Conservation (phyloP, 805 yeast species). For the Myxozyma kluyveri region DNA sequence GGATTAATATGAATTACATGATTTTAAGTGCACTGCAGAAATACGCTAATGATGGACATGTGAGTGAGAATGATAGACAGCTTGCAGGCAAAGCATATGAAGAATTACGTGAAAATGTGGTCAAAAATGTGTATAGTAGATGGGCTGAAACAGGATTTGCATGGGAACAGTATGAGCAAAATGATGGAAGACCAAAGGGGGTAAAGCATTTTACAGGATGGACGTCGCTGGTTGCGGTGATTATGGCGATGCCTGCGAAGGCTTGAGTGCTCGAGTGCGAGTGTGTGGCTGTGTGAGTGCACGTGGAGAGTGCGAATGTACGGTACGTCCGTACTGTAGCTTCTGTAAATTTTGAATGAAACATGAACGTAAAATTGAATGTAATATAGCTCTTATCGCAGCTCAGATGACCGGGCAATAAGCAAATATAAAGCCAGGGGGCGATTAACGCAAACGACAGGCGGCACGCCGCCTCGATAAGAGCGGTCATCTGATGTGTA, state of each 20-base stretch:
- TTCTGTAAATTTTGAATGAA: too few relatives aligned
- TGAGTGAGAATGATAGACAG: constrained; percentile 38
- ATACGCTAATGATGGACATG: constrained; percentile 48
- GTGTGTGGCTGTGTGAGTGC: too few relatives aligned
- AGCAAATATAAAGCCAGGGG: too few relatives aligned
- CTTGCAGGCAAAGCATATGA: constrained; percentile 53
- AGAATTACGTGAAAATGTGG: constrained; percentile 62
- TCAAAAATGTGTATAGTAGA: constrained; percentile 62
- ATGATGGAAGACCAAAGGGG: constrained; percentile 71
- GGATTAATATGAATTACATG: constrained; percentile 89
- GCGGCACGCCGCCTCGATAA: too few relatives aligned
- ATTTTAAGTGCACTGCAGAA: constrained; percentile 61
- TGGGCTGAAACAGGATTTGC: constrained; percentile 77
- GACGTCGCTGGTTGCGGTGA: constrained; percentile 77
- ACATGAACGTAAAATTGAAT: too few relatives aligned
- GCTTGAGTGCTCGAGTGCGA: neutral
- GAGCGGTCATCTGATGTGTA: too few relatives aligned
- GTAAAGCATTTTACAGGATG: constrained; percentile 92
- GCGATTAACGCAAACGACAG: too few relatives aligned
- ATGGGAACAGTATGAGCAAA: constrained; percentile 87
- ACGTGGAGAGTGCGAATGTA: too few relatives aligned
- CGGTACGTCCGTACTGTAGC: too few relatives aligned
- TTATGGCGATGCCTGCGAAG: constrained; percentile 76
- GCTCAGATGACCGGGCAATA: too few relatives aligned
- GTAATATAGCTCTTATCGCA: too few relatives aligned